A percentile compares a stretch with the other conserved stretches of the same genome.
phyloP scores from a whole-genome alignment of 129 eudicot species.

The Kitagawia praeruptora region DNA sequence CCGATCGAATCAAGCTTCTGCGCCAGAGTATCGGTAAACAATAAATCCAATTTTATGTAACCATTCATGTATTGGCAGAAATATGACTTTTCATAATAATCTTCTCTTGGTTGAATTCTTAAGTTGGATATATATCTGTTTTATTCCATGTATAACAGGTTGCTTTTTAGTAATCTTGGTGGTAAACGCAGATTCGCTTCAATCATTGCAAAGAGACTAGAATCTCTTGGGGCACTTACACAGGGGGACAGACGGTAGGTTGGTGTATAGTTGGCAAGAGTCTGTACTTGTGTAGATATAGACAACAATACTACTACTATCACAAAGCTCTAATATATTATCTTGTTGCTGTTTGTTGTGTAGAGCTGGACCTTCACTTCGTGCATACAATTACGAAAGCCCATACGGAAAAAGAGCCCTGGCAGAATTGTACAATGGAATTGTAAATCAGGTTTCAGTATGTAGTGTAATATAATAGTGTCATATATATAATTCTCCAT shows the following conservation, averaged over 20 bases:
- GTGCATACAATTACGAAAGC: conserved; percentile 93
- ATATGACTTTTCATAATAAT: not conserved
- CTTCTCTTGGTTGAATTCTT: not conserved
- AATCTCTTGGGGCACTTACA: conserved; percentile 95
- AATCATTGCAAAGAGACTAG: conserved; percentile 92
- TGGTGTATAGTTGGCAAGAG: not conserved
- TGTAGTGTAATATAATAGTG: conserved; percentile 8
- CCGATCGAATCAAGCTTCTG: conserved; percentile 96
- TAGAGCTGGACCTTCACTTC: conserved; percentile 96
- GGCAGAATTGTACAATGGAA: conserved; percentile 63
- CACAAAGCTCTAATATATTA: not conserved
- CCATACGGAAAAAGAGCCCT: conserved; percentile 79
- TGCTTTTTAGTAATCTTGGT: conserved; percentile 90
- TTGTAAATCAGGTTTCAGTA: conserved; percentile 69
- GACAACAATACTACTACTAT: not conserved
- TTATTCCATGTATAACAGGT: conserved; percentile 26
- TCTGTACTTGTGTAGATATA: not conserved
- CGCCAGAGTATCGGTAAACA: conserved; percentile 87
- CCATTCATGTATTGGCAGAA: not conserved
- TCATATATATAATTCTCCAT: not conserved
- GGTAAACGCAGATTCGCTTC: conserved; percentile 99
- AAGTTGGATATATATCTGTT: not conserved
- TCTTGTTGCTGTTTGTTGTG: conserved; percentile 15
- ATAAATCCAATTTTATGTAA: conserved; percentile 6
- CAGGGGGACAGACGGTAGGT: conserved; percentile 94